Percentiles rank a stretch among this genome's conserved stretches.
Evolutionary conservation across 192 early-diverging fungal genomes (phyloP).

Genomic region (Spizellomyces punctatus): DNA sequence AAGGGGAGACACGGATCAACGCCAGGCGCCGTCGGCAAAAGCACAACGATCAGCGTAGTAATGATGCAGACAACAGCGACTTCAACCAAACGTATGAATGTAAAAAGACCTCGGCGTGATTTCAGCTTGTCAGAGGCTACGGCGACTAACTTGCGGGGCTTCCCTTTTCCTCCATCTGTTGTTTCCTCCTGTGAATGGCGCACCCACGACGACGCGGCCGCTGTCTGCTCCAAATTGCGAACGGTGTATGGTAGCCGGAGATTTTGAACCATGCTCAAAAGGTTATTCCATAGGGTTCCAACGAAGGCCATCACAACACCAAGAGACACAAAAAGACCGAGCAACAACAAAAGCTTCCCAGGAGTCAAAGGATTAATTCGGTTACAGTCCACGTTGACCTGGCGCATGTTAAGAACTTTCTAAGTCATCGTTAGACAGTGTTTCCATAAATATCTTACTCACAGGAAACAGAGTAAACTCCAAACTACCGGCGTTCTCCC

Average conservation of each 20-base stretch:
- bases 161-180: not conserved
- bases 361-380: not conserved
- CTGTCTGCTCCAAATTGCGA: not conserved
- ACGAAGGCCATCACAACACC: conserved; percentile 32
- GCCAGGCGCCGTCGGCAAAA: conserved; percentile 18
- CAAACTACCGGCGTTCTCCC: not conserved
- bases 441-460: not conserved
- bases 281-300: conserved; percentile 35
- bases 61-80: conserved; percentile 32
- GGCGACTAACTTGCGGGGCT: too few relatives aligned
- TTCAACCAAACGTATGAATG: conserved; percentile 25
- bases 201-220: not conserved
- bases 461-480: conserved; percentile 25
- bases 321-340: conserved; percentile 17
- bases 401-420: not conserved
- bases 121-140: not conserved
- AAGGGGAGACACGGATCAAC: conserved; percentile 28
- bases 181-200: not conserved
- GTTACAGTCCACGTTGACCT: conserved; percentile 2
- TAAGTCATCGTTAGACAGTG: not conserved
- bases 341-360: not conserved
- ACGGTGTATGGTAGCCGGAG: conserved; percentile 30
- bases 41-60: conserved; percentile 34
- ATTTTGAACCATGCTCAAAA: conserved; percentile 34
- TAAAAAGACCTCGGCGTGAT: not conserved